Conservation (phyloP, 2,329 filamentous ascomycete genomes). For the Penicillium freii region DNA sequence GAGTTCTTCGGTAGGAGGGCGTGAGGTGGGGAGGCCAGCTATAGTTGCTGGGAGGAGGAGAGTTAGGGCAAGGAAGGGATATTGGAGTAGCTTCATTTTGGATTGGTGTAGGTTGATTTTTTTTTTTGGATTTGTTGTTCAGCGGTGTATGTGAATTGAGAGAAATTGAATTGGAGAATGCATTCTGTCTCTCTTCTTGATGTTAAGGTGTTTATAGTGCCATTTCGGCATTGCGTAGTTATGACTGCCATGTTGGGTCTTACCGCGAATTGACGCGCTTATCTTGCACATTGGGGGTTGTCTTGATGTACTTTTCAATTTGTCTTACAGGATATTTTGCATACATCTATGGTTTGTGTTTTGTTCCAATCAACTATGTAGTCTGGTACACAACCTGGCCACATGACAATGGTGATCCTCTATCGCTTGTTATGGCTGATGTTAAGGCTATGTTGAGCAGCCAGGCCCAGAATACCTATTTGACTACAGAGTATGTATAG, state of each 20-base stretch:
- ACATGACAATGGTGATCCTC: background rate
- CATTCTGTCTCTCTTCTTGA: background rate
- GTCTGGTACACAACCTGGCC: background rate
- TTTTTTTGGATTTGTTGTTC: background rate
- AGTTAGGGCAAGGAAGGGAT: background rate
- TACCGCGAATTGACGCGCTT: slow-evolving; percentile 1
- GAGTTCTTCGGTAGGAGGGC: background rate
- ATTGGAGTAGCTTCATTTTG: background rate
- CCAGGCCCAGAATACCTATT: no score
- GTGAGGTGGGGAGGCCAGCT: no score
- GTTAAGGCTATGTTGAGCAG: no score
- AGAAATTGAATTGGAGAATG: no score
- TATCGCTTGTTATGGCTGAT: no score
- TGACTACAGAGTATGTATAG: background rate
- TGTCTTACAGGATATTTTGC: background rate
- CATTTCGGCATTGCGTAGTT: background rate
- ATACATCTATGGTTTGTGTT: background rate
- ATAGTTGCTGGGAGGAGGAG: background rate
- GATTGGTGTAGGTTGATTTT: background rate
- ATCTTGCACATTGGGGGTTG: background rate
- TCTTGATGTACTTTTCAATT: background rate
- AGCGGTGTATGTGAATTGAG: background rate
- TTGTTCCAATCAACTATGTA: background rate
- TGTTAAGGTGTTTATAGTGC: background rate
- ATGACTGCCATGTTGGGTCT: background rate